Conservation (phyloP, 2,329 filamentous ascomycete genomes). For the Claviceps pazoutovae region DNA sequence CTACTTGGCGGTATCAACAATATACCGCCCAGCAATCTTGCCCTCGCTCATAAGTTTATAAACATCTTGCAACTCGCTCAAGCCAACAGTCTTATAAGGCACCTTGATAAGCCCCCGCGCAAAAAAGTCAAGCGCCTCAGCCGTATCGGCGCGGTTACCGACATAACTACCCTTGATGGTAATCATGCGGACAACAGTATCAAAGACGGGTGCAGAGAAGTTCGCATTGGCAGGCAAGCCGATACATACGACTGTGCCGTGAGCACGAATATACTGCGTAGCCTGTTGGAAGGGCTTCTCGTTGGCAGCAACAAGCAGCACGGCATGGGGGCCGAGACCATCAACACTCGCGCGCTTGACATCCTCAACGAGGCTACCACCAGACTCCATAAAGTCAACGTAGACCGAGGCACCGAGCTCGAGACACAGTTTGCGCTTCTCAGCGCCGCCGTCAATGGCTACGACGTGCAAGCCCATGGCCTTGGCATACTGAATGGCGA, state of each 20-base stretch:
- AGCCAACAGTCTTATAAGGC: conserved; percentile 72
- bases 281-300: conserved; percentile 97
- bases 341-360: conserved; percentile 64
- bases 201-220: conserved; percentile 75
- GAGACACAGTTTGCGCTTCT: conserved; percentile 49
- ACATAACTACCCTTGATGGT: conserved; percentile 88
- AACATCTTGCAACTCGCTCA: conserved; percentile 68
- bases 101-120: conserved; percentile 69
- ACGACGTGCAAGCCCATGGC: conserved; percentile 76
- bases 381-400: conserved; percentile 52
- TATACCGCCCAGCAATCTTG: conserved; percentile 65
- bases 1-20: conserved; percentile 57
- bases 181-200: conserved; percentile 81
- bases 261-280: conserved; percentile 69
- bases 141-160: conserved; percentile 76
- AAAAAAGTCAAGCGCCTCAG: conserved; percentile 87
- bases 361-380: conserved; percentile 49
- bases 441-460: conserved; percentile 70
- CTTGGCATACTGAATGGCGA: conserved; percentile 77
- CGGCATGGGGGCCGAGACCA: conserved; percentile 74
- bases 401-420: conserved; percentile 58
- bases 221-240: conserved; percentile 71
- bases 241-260: conserved; percentile 75
- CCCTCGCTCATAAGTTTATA: conserved; percentile 61
- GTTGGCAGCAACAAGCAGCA: conserved; percentile 69